Evolutionary conservation across 768 basidiomycete genomes (phyloP).

Genomic region (Xerocomus brunneocitrinus): DNA sequence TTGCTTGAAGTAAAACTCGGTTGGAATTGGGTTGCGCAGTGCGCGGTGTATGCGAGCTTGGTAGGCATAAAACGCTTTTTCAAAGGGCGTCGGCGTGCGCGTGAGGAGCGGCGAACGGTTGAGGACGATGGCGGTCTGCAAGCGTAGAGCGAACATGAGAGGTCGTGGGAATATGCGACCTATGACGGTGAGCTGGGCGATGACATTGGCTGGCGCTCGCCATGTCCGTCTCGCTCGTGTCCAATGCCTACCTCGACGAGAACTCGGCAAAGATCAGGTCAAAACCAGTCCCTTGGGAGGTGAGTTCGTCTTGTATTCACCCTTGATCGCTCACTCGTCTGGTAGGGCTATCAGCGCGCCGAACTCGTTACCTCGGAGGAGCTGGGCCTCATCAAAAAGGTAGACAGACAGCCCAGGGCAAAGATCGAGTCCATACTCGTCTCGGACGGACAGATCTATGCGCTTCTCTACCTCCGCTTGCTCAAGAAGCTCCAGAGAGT

Average conservation of each 20-base stretch:
- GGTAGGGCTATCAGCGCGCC: constrained; percentile 91
- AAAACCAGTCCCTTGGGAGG: constrained; percentile 97
- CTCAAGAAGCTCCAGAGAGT: constrained; percentile 81
- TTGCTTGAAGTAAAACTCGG: constrained; percentile 91
- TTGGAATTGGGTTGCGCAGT: constrained; percentile 82
- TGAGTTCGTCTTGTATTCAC: constrained; percentile 27
- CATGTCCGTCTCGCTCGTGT: constrained; percentile 76
- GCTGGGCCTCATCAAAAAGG: constrained; percentile 81
- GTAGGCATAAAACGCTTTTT: constrained; percentile 79
- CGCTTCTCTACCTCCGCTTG: constrained; percentile 82
- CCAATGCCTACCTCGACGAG: constrained; percentile 83
- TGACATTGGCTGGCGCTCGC: neutral
- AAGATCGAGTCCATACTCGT: constrained; percentile 74
- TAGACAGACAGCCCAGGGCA: constrained; percentile 74
- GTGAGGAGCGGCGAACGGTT: constrained; percentile 77
- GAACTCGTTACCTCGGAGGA: constrained; percentile 87
- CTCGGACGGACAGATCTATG: constrained; percentile 80
- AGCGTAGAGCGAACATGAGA: constrained; percentile 17
- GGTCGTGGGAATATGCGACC: constrained; percentile 28
- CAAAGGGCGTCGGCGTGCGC: constrained; percentile 66
- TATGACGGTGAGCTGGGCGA: neutral
- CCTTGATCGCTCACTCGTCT: constrained; percentile 9
- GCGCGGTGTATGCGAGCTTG: constrained; percentile 80
- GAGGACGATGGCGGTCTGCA: constrained; percentile 65
- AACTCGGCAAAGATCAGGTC: constrained; percentile 81